A percentile compares a stretch with the other conserved stretches of the same genome.
These are phyloP conservation scores for Wickerhamomyces bisporus DNA, from an alignment of 805 yeast species.

Conservation along the genomic window DNA sequence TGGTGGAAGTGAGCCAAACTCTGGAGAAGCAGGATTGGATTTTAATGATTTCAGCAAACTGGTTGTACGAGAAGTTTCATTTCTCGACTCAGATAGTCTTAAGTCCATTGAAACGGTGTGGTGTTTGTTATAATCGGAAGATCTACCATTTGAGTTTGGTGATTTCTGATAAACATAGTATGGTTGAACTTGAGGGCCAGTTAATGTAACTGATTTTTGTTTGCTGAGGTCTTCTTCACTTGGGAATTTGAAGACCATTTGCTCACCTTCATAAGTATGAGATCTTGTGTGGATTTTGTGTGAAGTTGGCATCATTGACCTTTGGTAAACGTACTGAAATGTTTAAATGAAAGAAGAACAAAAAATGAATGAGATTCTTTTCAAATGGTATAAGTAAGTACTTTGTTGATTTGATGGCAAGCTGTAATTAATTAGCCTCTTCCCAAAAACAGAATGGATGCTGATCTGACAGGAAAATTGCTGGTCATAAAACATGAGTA, in stretches of 20 bases:
- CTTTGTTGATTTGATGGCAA: too few relatives aligned
- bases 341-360: conserved; percentile 22
- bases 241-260: conserved; percentile 36
- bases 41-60: neutral
- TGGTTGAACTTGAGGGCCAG: conserved; percentile 17
- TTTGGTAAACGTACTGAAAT: conserved; percentile 3
- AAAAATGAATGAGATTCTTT: neutral
- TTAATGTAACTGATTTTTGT: neutral
- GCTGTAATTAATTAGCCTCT: too few relatives aligned
- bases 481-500: too few relatives aligned
- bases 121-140: neutral
- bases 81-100: too few relatives aligned
- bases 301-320: conserved; percentile 1
- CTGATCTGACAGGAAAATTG: too few relatives aligned
- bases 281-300: conserved; percentile 28
- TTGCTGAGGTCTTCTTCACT: conserved; percentile 21
- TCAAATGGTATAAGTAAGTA: neutral
- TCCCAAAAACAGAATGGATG: too few relatives aligned
- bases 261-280: conserved; percentile 33
- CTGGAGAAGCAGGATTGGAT: neutral
- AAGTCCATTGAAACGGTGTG: neutral
- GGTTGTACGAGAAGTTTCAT: neutral
- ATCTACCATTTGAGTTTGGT: neutral
- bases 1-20: neutral
- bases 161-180: conserved; percentile 10